phyloP scores from a whole-genome alignment of 139 green algal species.

The Chlorella sp. region DNA sequence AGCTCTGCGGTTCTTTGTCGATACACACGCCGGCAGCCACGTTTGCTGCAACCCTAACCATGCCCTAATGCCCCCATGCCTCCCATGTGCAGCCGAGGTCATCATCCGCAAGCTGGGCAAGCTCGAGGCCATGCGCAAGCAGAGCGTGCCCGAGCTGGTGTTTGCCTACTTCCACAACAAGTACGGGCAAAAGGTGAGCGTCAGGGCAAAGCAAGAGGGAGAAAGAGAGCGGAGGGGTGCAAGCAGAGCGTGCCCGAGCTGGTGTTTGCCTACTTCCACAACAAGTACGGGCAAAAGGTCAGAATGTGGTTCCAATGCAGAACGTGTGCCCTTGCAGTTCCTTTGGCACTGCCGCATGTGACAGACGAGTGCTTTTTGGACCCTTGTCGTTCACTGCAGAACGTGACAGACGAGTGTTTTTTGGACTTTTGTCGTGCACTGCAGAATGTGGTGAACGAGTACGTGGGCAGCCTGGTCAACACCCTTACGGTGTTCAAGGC shows the following conservation, averaged over 20 bases:
- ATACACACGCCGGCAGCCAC: no score
- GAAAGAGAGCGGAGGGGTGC: no score
- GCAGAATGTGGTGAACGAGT: conserved; percentile 3
- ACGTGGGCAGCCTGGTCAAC: conserved; percentile 37
- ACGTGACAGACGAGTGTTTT: no score
- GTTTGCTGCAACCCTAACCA: background rate
- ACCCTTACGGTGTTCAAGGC: conserved; percentile 33
- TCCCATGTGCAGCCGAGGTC: conserved; percentile 22
- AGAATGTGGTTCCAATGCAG: no score
- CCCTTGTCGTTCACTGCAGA: no score
- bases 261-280: conserved; percentile 48
- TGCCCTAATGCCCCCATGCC: background rate
- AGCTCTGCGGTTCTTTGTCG: no score
- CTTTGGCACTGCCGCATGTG: no score
- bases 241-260: conserved; percentile 44
- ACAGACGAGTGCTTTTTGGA: no score
- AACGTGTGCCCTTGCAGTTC: no score
- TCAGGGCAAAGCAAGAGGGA: no score
- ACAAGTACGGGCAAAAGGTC: conserved; percentile 33
- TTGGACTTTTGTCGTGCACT: no score
- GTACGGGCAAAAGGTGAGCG: conserved; percentile 10
- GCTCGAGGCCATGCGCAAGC: conserved; percentile 29
- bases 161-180: conserved; percentile 57
- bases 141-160: conserved; percentile 42
- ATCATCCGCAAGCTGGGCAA: conserved; percentile 28